Conservation (phyloP, 1,284 basidiomycete species). For the Phaffia rhodozyma region DNA sequence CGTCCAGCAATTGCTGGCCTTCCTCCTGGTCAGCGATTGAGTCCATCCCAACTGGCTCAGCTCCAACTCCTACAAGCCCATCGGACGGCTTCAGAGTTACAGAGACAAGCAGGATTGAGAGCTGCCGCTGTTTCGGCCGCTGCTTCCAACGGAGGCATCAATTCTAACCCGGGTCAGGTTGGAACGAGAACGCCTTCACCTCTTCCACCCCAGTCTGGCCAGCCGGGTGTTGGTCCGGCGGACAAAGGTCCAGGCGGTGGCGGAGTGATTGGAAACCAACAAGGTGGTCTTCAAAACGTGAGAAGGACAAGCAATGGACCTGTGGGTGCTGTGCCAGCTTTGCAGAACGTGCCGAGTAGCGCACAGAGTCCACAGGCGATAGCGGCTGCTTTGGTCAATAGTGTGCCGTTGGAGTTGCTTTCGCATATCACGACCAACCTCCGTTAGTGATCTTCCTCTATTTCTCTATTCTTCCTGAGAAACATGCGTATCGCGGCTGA, state of each 20-base stretch:
- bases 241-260: too few relatives aligned
- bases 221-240: background rate
- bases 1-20: background rate
- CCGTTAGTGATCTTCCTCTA: background rate
- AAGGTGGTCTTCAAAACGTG: too few relatives aligned
- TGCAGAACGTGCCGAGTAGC: background rate
- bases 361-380: constrained; percentile 4
- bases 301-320: too few relatives aligned
- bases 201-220: background rate
- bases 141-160: constrained; percentile 8
- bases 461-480: too few relatives aligned
- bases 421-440: background rate
- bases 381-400: background rate
- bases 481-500: background rate
- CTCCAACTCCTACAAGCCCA: constrained; percentile 13
- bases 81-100: background rate
- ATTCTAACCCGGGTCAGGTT: constrained; percentile 5
- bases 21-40: constrained; percentile 7
- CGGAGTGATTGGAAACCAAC: background rate
- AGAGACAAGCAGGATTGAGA: background rate
- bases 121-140: background rate
- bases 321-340: too few relatives aligned
- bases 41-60: constrained; percentile 8
- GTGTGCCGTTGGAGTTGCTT: constrained; percentile 6
- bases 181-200: background rate